Evolutionary conservation across 73 alveolate species (phyloP).

Genomic region (Stentor roeselii): DNA sequence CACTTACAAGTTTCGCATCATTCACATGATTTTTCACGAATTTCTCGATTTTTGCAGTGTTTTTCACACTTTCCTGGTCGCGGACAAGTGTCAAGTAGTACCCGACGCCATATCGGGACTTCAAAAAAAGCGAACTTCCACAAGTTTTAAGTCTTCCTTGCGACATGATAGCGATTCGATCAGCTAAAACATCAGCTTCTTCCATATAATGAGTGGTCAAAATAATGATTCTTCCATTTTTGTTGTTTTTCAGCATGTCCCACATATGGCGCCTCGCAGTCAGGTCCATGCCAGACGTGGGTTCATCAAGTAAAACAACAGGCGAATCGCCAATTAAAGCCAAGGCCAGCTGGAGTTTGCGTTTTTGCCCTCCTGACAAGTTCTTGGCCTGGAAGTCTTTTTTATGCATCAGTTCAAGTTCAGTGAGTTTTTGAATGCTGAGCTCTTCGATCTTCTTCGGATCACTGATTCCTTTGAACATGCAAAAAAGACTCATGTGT

Average conservation of each 20-base stretch:
- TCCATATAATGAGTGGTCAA: conserved; percentile 98
- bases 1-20: conserved; percentile 26
- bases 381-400: conserved; percentile 64
- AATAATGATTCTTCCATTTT: conserved; percentile 81
- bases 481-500: conserved; percentile 74
- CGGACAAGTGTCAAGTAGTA: conserved; percentile 72
- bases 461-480: conserved; percentile 76
- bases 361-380: conserved; percentile 91
- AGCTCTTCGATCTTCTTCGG: conserved; percentile 51
- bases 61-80: conserved; percentile 28
- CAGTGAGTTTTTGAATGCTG: conserved; percentile 70
- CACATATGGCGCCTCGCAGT: conserved; percentile 91
- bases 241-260: conserved; percentile 90
- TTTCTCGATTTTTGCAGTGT: neutral
- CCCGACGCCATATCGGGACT: conserved; percentile 64
- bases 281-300: conserved; percentile 96
- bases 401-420: conserved; percentile 70
- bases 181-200: conserved; percentile 97
- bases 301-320: conserved; percentile 92
- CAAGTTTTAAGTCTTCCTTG: conserved; percentile 71
- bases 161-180: conserved; percentile 94
- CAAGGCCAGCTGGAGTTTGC: conserved; percentile 87
- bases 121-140: conserved; percentile 50
- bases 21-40: neutral
- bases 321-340: conserved; percentile 93